Conservation (phyloP, 176 grass and related monocot genomes). For the Poa annua region DNA sequence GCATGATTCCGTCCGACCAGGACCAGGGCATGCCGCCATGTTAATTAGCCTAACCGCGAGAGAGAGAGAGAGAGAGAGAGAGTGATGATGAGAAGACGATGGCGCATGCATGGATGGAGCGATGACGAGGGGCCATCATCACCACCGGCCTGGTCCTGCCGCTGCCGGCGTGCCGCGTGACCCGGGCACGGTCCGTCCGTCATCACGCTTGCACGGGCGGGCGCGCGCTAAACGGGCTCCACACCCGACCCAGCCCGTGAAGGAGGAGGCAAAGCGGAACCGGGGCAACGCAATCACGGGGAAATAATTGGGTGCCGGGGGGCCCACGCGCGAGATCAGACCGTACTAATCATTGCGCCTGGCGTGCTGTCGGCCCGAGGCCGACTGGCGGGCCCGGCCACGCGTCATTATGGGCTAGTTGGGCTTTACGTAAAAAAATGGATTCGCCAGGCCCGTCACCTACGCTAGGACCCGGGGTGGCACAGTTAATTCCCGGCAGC, state of each 20-base stretch:
- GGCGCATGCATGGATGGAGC: neutral
- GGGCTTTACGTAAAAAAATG: too few species aligned
- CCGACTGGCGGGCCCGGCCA: slow-evolving; percentile 39
- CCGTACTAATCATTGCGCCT: slow-evolving; percentile 81
- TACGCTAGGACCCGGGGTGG: neutral
- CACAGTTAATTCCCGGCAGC: neutral
- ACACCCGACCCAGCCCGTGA: neutral
- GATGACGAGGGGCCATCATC: slow-evolving; percentile 19
- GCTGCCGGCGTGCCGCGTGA: neutral
- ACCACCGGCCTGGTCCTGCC: neutral
- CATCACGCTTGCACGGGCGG: neutral
- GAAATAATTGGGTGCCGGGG: slow-evolving; percentile 66
- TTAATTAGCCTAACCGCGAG: neutral
- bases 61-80: neutral
- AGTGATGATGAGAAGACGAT: neutral
- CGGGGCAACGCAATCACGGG: slow-evolving; percentile 63
- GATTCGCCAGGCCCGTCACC: neutral
- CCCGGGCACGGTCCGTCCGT: neutral
- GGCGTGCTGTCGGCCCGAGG: slow-evolving; percentile 52
- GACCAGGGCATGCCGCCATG: neutral
- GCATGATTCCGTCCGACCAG: neutral
- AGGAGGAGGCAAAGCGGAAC: neutral
- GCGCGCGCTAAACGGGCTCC: neutral
- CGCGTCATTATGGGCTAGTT: neutral
- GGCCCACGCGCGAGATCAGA: neutral